Conservation (phyloP, 1,284 basidiomycete species). For the Lentinula novae-zelandiae region DNA sequence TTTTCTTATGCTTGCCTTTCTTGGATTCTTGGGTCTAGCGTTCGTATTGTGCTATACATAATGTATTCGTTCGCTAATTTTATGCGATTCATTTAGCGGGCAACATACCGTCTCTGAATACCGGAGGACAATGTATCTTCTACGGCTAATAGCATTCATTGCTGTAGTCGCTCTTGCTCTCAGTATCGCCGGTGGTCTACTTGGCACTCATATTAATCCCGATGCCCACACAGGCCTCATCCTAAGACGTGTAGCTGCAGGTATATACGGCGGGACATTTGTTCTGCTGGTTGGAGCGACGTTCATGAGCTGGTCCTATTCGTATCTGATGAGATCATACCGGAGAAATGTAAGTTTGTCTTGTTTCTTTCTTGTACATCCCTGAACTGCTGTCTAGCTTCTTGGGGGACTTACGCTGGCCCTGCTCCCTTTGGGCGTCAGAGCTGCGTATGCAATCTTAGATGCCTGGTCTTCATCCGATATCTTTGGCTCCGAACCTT, state of each 20-base stretch:
- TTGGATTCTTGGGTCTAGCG: slow-evolving; percentile 61
- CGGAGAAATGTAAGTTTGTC: slow-evolving; percentile 37
- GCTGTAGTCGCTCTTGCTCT: slow-evolving; percentile 43
- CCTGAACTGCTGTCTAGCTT: slow-evolving; percentile 32
- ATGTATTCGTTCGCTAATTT: neutral
- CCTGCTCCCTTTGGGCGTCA: slow-evolving; percentile 56
- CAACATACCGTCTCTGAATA: slow-evolving; percentile 46
- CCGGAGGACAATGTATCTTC: slow-evolving; percentile 30
- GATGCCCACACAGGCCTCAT: slow-evolving; percentile 29
- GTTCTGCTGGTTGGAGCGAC: slow-evolving; percentile 39
- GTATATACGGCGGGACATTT: slow-evolving; percentile 48
- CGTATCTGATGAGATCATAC: slow-evolving; percentile 42
- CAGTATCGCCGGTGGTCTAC: slow-evolving; percentile 48
- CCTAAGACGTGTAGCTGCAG: slow-evolving; percentile 45
- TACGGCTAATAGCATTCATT: slow-evolving; percentile 39
- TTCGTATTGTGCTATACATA: slow-evolving; percentile 30
- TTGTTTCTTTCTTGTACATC: neutral
- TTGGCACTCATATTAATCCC: slow-evolving; percentile 30
- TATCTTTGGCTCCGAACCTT: slow-evolving; percentile 33
- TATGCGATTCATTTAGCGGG: slow-evolving; percentile 26
- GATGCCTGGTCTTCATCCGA: slow-evolving; percentile 50
- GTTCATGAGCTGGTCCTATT: slow-evolving; percentile 45
- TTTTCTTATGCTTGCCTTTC: slow-evolving; percentile 47
- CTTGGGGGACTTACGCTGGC: slow-evolving; percentile 48
- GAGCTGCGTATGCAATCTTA: slow-evolving; percentile 51